Conservation (phyloP, 768 basidiomycete genomes). For the Brasilioporus rufonigricans region DNA sequence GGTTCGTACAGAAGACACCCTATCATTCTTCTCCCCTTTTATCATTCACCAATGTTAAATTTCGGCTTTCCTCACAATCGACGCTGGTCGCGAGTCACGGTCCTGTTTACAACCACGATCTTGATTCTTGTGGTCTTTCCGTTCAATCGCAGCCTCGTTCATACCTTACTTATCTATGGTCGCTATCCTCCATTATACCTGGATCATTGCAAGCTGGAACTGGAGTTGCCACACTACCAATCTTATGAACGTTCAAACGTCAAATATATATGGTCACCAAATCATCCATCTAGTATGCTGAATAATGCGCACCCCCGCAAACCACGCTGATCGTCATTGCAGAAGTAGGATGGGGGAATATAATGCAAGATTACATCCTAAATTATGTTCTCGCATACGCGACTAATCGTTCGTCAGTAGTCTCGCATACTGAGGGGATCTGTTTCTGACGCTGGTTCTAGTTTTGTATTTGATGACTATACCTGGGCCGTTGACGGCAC, state of each 20-base stretch:
- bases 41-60: constrained; percentile 1
- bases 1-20: neutral
- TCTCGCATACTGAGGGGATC: neutral
- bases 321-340: neutral
- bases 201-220: constrained; percentile 36
- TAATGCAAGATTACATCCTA: constrained; percentile 38
- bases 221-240: constrained; percentile 40
- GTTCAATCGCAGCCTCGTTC: constrained; percentile 22
- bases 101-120: constrained; percentile 6
- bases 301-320: neutral
- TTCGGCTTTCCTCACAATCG: neutral
- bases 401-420: constrained; percentile 34
- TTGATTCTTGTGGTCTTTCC: constrained; percentile 19
- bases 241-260: constrained; percentile 30
- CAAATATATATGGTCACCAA: constrained; percentile 46
- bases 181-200: constrained; percentile 42
- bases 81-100: neutral
- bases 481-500: constrained; percentile 36
- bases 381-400: constrained; percentile 34
- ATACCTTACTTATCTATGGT: constrained; percentile 11
- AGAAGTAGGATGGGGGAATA: constrained; percentile 39
- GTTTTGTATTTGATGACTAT: constrained; percentile 43
- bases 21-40: neutral
- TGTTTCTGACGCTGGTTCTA: constrained; percentile 7
- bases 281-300: constrained; percentile 34